Base-by-base conservation (phyloP, 371 early-diverging fungal genomes). In the Mortierella sp. region DNA sequence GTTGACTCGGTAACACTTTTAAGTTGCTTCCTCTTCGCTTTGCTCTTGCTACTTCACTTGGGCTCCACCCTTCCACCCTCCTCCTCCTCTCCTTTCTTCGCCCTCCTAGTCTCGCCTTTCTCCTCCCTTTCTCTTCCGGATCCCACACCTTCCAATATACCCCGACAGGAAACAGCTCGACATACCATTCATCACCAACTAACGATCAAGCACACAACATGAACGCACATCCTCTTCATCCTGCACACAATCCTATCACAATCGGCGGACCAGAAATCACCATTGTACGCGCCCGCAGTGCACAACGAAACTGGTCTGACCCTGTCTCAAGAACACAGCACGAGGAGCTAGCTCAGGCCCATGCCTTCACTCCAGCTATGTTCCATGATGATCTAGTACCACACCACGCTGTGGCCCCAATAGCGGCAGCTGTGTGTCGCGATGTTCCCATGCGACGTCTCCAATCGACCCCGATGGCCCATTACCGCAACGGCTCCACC, bases 221-320 rank as follows among this genome's bases (percentile, higher is more conserved):
- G n/a, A n/a, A n/a, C 8, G 34, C n/a, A 7, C 60, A 52, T n/a
- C 37, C 46, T 22, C 45, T n/a, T 39, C 41, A 45, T 22, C 37
- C 22, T 43, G 21, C 47, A 28, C 47, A 46, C 57, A 44, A 57
- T 13, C 19, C 43, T 22, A 0, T 37, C 8, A 22, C 37, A 14
- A 46, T 56, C 22, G 17, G 41, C 25, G 44, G 45, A 13, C 51
- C 61, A 24, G 46, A n/a, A 1, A 22, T 60, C 25, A 28, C 34
- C 19, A 21, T 61, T 27, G 51, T 52, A 8, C 68, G 68, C 21
- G 39, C 57, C 14, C 62, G 48, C 1, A 67, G 68, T 47, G 68
- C 54, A 3, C 58, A 67, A 41, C 16, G 70, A 14, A 63, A 54
- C 59, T 70, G 70, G 70, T 63, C 70, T 1, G 70, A 70, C 24